Base-by-base conservation (phyloP, 2,329 filamentous ascomycete species). In the Xylariaceae sp. region DNA sequence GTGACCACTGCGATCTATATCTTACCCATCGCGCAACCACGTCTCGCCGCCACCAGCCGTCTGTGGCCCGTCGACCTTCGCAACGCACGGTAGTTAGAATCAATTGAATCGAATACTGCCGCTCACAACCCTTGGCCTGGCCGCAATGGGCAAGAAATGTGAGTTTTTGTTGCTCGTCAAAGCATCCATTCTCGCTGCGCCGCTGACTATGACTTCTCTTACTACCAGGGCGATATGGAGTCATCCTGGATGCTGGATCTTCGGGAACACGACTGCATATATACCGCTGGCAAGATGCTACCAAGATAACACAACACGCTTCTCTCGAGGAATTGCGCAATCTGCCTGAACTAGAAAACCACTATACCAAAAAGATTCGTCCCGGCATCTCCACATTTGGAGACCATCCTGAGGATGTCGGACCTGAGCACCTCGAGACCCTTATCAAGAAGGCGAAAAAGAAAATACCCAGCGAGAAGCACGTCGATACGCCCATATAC, bases 191-290 rank as follows among this genome's bases (percentile, higher is more conserved):
- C 10, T 11, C n/a, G 7, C 12, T 11, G 11, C 32, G 15, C 48
- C 27, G 39, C 48, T 49, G 17, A 54, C 45, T 49, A 5, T 9
- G 39, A 44, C 19, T 2, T 47, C 44, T 42, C 45, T 55, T 18
- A 55, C 44, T 39, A 35, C 39, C 48, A 83, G 80, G 77, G 65
- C 79, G 82, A 74, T 96, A 95, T 78, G 94, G 91, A 67, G 89
- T 97, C 62, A 91, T 99, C 66, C 82, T 99, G 65, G 94, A 99
- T 79, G 94, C 94, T 68, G 94, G 94, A 61, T 97, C 94, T 70
- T 97, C 94, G 69, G 92, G 94, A 67, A 97, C 92, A 63, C 87
- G 94, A 67, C 80, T 96, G 56, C 90, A 99, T 69, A 83, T 99
- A 50, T 99, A 99, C 73, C 83, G 85, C 70, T 99, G 94, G 94